A percentile compares a stretch with the other conserved stretches of the same genome.
Conservation (phyloP, 257 asterid species). For the Petunia axillaris region DNA sequence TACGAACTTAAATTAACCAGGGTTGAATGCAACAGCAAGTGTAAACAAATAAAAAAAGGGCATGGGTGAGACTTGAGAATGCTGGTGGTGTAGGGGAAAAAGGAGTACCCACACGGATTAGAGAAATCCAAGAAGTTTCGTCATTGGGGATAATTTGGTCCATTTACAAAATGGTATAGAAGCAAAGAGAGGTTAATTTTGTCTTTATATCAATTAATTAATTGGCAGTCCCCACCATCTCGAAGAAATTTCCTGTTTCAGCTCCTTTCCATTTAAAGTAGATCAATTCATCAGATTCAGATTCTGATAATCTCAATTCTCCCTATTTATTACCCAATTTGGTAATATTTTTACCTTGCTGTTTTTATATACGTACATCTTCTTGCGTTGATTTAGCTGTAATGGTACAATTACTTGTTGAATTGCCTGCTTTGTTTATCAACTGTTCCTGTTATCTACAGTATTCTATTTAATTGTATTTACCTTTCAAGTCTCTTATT, state of each 20-base stretch:
- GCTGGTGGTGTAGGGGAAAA: neutral
- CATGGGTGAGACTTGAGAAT: neutral
- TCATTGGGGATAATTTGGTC: neutral
- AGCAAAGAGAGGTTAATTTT: neutral
- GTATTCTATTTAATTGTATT: neutral
- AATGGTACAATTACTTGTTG: neutral
- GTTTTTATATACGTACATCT: neutral
- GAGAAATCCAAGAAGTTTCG: neutral
- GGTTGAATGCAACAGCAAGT: too few species aligned
- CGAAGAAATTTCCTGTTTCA: neutral
- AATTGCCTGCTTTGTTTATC: neutral
- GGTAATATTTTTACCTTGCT: neutral
- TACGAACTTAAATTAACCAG: too few species aligned
- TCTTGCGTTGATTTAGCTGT: neutral
- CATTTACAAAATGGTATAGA: neutral
- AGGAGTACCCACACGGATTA: neutral
- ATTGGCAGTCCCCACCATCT: neutral
- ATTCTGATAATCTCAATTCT: slow-evolving; percentile 9
- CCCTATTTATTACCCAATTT: neutral
- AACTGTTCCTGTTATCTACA: slow-evolving; percentile 5
- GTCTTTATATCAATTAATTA: neutral
- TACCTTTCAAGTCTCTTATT: neutral
- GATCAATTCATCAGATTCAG: slow-evolving; percentile 16
- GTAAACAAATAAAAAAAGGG: too few species aligned
- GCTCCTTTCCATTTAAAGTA: neutral